Evolutionary conservation across 2,329 filamentous ascomycete species (phyloP).

Genomic region (Aspergillus terreus): DNA sequence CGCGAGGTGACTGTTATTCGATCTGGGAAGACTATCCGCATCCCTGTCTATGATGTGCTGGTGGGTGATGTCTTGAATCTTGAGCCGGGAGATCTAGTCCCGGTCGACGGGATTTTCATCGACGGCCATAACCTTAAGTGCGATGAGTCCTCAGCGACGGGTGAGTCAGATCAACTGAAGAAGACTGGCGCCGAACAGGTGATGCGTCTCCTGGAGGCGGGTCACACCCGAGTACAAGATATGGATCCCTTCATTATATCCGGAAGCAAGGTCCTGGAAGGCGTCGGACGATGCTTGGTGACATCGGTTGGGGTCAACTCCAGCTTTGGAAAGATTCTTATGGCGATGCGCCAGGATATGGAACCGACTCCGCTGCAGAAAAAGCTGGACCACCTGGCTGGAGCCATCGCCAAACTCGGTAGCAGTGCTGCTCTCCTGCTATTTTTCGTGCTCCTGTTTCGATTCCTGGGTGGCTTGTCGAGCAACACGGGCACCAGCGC

Average conservation of each 20-base stretch:
- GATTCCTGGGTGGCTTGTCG: conserved; percentile 67
- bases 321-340: conserved; percentile 68
- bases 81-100: conserved; percentile 63
- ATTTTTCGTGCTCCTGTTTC: conserved; percentile 79
- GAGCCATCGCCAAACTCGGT: conserved; percentile 70
- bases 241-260: conserved; percentile 72
- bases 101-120: conserved; percentile 66
- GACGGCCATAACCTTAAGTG: conserved; percentile 61
- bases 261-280: conserved; percentile 70
- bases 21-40: conserved; percentile 57
- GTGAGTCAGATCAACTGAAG: conserved; percentile 65
- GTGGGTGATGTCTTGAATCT: conserved; percentile 66
- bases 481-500: conserved; percentile 52
- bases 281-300: conserved; percentile 68
- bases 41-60: conserved; percentile 61
- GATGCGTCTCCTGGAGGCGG: conserved; percentile 46
- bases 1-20: conserved; percentile 61
- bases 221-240: conserved; percentile 47
- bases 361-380: conserved; percentile 72
- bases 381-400: conserved; percentile 68
- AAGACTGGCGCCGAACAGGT: conserved; percentile 57
- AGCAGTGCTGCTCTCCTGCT: conserved; percentile 62
- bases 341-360: conserved; percentile 65
- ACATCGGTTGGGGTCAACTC: conserved; percentile 68
- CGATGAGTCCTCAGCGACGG: conserved; percentile 67